Evolutionary conservation across 1,284 basidiomycete species (phyloP).

Genomic region (Takashimella tepidaria): DNA sequence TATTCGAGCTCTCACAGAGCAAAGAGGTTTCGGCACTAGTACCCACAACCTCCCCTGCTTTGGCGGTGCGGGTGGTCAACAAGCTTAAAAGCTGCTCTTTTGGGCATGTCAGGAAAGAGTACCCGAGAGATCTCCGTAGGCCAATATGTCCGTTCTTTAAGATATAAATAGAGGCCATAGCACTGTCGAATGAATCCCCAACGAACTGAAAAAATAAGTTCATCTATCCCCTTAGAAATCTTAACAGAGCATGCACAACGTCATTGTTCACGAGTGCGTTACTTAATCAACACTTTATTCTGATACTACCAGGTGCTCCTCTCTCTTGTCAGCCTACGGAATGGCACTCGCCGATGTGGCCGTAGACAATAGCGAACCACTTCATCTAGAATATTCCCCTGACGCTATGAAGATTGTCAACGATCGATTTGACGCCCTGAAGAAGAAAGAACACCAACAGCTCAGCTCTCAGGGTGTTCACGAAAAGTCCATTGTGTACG

Average conservation of each 20-base stretch:
- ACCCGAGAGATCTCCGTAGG: too few relatives aligned
- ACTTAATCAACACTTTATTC: slow-evolving; percentile 12
- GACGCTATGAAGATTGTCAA: not conserved
- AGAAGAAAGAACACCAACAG: not conserved
- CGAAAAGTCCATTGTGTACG: slow-evolving; percentile 47
- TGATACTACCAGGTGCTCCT: slow-evolving; percentile 32
- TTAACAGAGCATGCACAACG: slow-evolving; percentile 44
- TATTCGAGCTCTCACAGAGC: slow-evolving; percentile 34
- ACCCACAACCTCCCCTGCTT: slow-evolving; percentile 44
- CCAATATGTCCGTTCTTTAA: too few relatives aligned
- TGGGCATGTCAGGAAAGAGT: too few relatives aligned
- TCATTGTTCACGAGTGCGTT: slow-evolving; percentile 31
- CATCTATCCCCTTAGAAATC: too few relatives aligned
- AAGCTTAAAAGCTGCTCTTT: slow-evolving; percentile 2
- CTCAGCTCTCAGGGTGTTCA: slow-evolving; percentile 35
- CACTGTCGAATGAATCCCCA: too few relatives aligned
- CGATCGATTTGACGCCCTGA: slow-evolving; percentile 3
- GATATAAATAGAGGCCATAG: too few relatives aligned
- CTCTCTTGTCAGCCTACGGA: slow-evolving; percentile 48
- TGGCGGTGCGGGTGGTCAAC: slow-evolving; percentile 28
- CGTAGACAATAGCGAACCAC: slow-evolving; percentile 2
- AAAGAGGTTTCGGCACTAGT: slow-evolving; percentile 35
- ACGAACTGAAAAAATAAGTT: too few relatives aligned
- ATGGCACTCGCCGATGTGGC: slow-evolving; percentile 43
- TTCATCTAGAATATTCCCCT: slow-evolving; percentile 12